Evolutionary conservation across 768 basidiomycete species (phyloP).

Genomic region (Lactarius vividus): DNA sequence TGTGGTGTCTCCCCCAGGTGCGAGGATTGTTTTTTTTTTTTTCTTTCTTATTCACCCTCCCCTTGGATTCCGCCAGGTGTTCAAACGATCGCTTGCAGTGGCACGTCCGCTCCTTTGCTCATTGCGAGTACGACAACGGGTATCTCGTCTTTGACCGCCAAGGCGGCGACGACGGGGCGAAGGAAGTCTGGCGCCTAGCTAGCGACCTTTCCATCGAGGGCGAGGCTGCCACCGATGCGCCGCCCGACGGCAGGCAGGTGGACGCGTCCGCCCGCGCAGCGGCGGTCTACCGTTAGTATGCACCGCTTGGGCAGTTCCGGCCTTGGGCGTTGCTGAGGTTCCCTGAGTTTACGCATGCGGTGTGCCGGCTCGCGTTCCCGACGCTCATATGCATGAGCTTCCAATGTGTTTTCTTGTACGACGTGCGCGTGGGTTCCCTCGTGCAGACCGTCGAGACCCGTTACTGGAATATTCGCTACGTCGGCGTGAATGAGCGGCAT

Average conservation of each 20-base stretch:
- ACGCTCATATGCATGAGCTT: constrained; percentile 50
- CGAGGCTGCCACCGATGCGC: constrained; percentile 2
- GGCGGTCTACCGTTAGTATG: constrained; percentile 15
- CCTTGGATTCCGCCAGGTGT: neutral
- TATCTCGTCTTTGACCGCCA: constrained; percentile 63
- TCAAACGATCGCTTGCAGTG: constrained; percentile 34
- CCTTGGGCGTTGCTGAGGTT: constrained; percentile 55
- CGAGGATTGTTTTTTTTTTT: constrained; percentile 23
- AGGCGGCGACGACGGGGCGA: constrained; percentile 42
- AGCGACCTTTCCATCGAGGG: constrained; percentile 29
- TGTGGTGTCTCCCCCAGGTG: constrained; percentile 63
- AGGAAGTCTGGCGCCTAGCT: constrained; percentile 69
- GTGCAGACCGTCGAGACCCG: constrained; percentile 47
- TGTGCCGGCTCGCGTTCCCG: constrained; percentile 65
- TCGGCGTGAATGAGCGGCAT: constrained; percentile 57
- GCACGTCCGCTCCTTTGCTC: constrained; percentile 56
- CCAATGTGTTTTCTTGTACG: constrained; percentile 55
- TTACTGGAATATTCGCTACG: constrained; percentile 45
- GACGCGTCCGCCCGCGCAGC: constrained; percentile 31
- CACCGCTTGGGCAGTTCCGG: constrained; percentile 50
- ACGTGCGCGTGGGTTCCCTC: constrained; percentile 51
- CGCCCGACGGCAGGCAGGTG: constrained; percentile 32
- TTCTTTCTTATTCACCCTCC: neutral
- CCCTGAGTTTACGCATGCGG: constrained; percentile 44
- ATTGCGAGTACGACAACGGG: constrained; percentile 71